Evolutionary conservation across 2,329 filamentous ascomycete genomes (phyloP), one percentile per base, ranked within the genome.

Genomic region (Westerdykella sp.): DNA sequence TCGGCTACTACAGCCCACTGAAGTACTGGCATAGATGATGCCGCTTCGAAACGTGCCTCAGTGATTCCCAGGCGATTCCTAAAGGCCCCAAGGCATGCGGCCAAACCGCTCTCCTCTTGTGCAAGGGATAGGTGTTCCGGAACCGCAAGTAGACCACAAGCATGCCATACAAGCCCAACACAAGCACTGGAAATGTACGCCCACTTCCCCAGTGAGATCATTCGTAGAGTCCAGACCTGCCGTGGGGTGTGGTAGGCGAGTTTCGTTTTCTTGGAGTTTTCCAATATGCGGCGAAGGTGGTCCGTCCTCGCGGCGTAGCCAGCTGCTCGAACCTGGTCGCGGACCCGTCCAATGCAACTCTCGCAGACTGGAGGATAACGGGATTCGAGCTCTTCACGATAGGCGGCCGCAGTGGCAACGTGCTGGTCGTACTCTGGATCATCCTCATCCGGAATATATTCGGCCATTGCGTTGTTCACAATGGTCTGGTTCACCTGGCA

Each of bases 401-500:
- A 95, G 30, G 75, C 74, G 50, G 82, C 83, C 55, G 86, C 84
- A 39, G 78, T 77, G 42, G 75, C 76, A 63, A 89, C 84, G 49
- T 83, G 83, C 47, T 80, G 74, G 3, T 69, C 71, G 62, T 90
- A 88, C 41, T 84, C 75, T 0, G 85, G 81, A 51, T 91, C 79
- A 18, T 74, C 70, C 35, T 75, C 69, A 16, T 78, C 69, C 0
- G 84, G 83, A 1, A 94, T 77, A 65, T 94, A 97, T 46, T 91
- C 83, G 3, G 87, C 84, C 32, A 97, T 73, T 0, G 81, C 81
- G 35, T 82, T 77, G 28, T 82, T 84, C 53, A 90, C 81, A 6
- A 96, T 74, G 43, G 86, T 82, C 64, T 98, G 93, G 65, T 98
- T 97, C 65, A 88, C 87, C 40, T 90, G 71, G 59, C 93, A 98